phyloP scores from a whole-genome alignment of 2,329 filamentous ascomycete species.

The Cercospora citrullina region DNA sequence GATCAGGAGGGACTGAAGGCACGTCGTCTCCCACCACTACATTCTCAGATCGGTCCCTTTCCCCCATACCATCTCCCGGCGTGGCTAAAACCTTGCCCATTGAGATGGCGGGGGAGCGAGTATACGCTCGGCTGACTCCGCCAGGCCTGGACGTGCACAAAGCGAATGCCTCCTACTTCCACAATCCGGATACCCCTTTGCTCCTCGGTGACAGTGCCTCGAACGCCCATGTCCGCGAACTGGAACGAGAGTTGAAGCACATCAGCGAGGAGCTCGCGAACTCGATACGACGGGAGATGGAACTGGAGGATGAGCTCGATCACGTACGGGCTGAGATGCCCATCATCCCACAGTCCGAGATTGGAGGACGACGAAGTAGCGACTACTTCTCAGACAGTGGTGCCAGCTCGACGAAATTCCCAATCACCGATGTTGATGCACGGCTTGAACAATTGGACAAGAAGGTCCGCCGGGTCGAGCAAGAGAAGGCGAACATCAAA shows the following conservation, averaged over 20 bases:
- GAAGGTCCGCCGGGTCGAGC: constrained; percentile 79
- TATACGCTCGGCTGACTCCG: constrained; percentile 42
- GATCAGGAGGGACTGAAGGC: constrained; percentile 54
- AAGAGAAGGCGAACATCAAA: constrained; percentile 84
- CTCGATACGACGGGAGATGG: constrained; percentile 93
- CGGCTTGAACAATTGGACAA: constrained; percentile 74
- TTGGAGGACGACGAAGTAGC: constrained; percentile 75
- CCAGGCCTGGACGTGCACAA: constrained; percentile 53
- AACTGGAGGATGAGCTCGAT: constrained; percentile 91
- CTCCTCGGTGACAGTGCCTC: constrained; percentile 43
- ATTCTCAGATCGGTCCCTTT: constrained; percentile 61
- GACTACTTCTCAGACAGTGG: constrained; percentile 99
- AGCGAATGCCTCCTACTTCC: constrained; percentile 53
- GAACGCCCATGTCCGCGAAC: constrained; percentile 71
- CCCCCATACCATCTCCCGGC: constrained; percentile 58
- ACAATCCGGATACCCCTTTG: constrained; percentile 49
- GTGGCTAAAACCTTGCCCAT: constrained; percentile 32
- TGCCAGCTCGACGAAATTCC: constrained; percentile 77
- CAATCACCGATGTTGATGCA: constrained; percentile 59
- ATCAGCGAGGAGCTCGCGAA: constrained; percentile 89
- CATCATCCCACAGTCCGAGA: constrained; percentile 46
- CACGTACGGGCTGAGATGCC: constrained; percentile 75
- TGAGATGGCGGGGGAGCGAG: constrained; percentile 36
- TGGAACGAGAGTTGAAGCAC: constrained; percentile 91
- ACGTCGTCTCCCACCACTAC: constrained; percentile 58